These are phyloP conservation scores for Amaranthus cruentus DNA, from an alignment of 148 eudicot genomes.

Conservation along the genomic window DNA sequence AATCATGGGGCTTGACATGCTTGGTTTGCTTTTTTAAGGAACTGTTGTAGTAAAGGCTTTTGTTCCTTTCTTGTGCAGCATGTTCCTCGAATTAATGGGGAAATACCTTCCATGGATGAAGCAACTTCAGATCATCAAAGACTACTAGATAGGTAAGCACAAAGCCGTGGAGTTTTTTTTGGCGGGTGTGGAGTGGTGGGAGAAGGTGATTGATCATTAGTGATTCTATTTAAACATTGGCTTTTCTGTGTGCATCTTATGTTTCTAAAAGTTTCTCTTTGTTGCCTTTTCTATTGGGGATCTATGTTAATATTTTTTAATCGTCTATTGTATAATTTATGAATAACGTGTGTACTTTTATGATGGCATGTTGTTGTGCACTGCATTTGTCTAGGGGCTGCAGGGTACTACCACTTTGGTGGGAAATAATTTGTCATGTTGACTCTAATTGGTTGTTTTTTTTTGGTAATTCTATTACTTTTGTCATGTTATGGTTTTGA, in stretches of 20 bases:
- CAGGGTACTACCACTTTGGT: neutral
- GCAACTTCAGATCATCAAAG: slow-evolving; percentile 94
- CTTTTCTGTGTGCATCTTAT: neutral
- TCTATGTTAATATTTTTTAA: too few species aligned
- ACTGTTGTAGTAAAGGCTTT: slow-evolving; percentile 12
- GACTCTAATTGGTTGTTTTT: slow-evolving; percentile 16
- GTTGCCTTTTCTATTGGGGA: neutral
- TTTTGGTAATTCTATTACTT: neutral
- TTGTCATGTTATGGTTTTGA: slow-evolving; percentile 19
- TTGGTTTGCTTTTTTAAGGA: slow-evolving; percentile 13
- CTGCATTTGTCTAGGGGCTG: neutral
- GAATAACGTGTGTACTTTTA: neutral
- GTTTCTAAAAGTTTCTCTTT: neutral
- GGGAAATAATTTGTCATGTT: neutral
- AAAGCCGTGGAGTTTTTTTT: too few species aligned
- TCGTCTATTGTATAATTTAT: neutral
- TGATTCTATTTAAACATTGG: neutral
- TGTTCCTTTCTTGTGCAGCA: slow-evolving; percentile 51
- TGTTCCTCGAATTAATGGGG: slow-evolving; percentile 90
- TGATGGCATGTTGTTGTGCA: neutral
- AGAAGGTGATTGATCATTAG: neutral
- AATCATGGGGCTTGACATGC: neutral
- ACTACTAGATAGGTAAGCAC: slow-evolving; percentile 63
- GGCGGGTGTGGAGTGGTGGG: neutral
- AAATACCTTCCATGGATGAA: slow-evolving; percentile 90